Evolutionary conservation across 1,284 basidiomycete genomes (phyloP), one percentile per base, ranked within the genome.

Genomic region (Pseudozyma tsukubaensis): DNA sequence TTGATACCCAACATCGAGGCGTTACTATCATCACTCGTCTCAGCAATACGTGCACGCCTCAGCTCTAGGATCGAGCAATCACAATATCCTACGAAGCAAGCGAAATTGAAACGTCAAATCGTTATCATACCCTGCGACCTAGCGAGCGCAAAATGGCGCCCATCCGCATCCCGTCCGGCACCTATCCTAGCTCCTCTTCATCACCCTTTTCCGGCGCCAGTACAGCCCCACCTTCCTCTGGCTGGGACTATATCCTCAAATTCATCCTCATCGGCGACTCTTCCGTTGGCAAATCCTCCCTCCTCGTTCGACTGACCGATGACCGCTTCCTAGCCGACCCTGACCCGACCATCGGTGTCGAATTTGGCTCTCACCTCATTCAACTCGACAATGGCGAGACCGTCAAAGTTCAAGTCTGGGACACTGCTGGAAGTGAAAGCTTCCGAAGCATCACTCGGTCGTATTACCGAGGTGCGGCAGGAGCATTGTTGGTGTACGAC

Each of bases 361-460:
- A 84, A 55, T 84, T 83, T 50, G 82, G 82, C 29, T 75, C 77
- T 39, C 80, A 83, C 35, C 64, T 80, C 10, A 69, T 84, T 39
- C 56, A 50, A n/a, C 60, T 83, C 11, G 73, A 70, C 43, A 76
- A 72, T 14, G 82, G 80, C 18, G 80, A 83, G 45, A 71, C 72
- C 2, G 68, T 84, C 43, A 83, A 83, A 51, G 72, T 81, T 3
- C 81, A 84, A 50, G 77, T 83, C 4, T 84, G 82, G 82, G 82
- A 84, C 50, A 84, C 82, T 13, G 80, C 81, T 0, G 82, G 82
- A 0, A 70, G 65, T 40, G 82, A 84, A 43, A 67, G 72, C 6
- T 84, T 84, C 49, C 48, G 62, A 10, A 54, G 44, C 48, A 83
- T 83, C 56, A 83, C 82, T 0, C 45, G 80, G 11, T 78, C 75